Conservation (phyloP, 2,329 filamentous ascomycete species). For the Claviceps spartinae region DNA sequence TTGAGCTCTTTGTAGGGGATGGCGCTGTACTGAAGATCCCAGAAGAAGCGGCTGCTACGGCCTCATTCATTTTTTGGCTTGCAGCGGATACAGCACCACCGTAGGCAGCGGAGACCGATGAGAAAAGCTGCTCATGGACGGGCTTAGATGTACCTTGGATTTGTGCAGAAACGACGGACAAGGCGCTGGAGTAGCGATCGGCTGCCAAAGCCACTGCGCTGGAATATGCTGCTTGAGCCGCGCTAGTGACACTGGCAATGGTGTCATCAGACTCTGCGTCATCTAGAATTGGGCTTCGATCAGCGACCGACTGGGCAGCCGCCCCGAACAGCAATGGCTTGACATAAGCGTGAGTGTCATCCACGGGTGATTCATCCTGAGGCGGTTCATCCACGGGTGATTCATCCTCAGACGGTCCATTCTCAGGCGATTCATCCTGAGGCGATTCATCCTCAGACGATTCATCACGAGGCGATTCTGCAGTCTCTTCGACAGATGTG, state of each 20-base stretch:
- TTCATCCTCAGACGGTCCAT: too few species aligned
- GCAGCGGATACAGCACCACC: conserved; percentile 50
- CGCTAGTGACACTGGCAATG: conserved; percentile 24
- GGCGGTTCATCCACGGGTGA: too few species aligned
- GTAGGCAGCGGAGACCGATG: conserved; percentile 56
- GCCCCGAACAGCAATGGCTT: conserved; percentile 34
- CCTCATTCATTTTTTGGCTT: conserved; percentile 42
- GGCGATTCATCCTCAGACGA: conserved; percentile 5
- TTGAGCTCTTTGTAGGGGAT: conserved; percentile 26
- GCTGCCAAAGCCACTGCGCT: conserved; percentile 52
- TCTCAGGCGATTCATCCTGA: too few species aligned
- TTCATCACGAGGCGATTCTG: not conserved
- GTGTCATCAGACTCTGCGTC: conserved; percentile 24
- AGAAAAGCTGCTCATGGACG: conserved; percentile 53
- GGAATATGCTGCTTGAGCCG: conserved; percentile 46
- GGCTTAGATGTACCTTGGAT: conserved; percentile 57
- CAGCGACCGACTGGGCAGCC: conserved; percentile 35
- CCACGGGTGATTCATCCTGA: conserved; percentile 1
- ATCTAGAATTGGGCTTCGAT: conserved; percentile 34
- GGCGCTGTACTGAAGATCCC: conserved; percentile 36
- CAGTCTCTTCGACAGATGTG: not conserved
- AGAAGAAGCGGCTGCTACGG: conserved; percentile 38
- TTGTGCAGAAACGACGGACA: conserved; percentile 52
- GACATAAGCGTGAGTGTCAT: conserved; percentile 12
- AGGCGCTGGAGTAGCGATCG: conserved; percentile 54